phyloP scores from a whole-genome alignment of 2,329 filamentous ascomycete species.

The Epichloe hybrida region DNA sequence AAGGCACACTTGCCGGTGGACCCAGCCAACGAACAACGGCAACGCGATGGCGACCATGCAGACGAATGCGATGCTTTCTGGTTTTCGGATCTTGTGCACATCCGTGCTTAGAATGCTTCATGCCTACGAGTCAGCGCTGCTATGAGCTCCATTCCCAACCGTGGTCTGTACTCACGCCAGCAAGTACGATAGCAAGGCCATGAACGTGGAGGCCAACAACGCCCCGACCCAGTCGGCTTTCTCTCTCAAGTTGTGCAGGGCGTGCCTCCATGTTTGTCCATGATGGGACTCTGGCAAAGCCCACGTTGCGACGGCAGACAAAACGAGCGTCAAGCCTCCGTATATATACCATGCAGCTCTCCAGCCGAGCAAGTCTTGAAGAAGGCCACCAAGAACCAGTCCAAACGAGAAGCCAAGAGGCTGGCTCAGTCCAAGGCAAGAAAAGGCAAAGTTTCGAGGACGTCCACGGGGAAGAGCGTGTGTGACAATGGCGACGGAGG shows the following conservation, averaged over 20 bases:
- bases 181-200: conserved; percentile 38
- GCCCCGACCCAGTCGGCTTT: conserved; percentile 44
- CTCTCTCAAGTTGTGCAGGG: conserved; percentile 11
- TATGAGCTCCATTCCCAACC: too few species aligned
- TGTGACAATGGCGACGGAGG: conserved; percentile 22
- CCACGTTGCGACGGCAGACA: conserved; percentile 23
- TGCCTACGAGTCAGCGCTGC: not conserved
- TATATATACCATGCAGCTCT: conserved; percentile 31
- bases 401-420: conserved; percentile 37
- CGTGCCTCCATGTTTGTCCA: conserved; percentile 12
- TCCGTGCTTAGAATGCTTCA: conserved; percentile 23
- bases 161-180: conserved; percentile 29
- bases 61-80: conserved; percentile 32
- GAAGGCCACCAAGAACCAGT: conserved; percentile 33
- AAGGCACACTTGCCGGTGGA: conserved; percentile 30
- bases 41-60: conserved; percentile 27
- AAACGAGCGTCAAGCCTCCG: conserved; percentile 20
- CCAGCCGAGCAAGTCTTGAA: conserved; percentile 35
- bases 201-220: conserved; percentile 28
- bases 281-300: conserved; percentile 17
- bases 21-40: conserved; percentile 40
- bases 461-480: conserved; percentile 17
- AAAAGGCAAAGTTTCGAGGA: conserved; percentile 27
- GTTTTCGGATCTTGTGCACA: conserved; percentile 26
- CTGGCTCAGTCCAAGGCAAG: conserved; percentile 30